phyloP scores from a whole-genome alignment of 805 yeast species.

The Starmerella asiatica region DNA sequence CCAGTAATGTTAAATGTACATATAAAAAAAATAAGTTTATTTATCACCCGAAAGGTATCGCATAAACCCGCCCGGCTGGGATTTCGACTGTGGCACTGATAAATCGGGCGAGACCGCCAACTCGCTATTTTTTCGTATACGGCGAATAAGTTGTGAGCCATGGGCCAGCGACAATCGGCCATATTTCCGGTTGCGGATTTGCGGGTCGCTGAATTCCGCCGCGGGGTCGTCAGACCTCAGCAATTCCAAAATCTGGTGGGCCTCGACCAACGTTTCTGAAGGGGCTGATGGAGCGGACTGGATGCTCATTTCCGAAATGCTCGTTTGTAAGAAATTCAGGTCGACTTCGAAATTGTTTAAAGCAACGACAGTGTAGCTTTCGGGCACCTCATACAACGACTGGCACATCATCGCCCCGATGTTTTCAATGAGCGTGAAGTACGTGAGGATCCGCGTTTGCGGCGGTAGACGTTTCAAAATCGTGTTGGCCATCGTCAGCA shows the following conservation, averaged over 20 bases:
- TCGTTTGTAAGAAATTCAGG: slow-evolving; percentile 55
- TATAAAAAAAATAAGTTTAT: neutral
- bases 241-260: slow-evolving; percentile 66
- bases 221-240: slow-evolving; percentile 45
- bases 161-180: slow-evolving; percentile 63
- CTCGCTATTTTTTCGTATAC: slow-evolving; percentile 4
- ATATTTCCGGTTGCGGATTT: slow-evolving; percentile 47
- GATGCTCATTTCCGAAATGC: slow-evolving; percentile 26
- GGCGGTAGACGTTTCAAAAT: slow-evolving; percentile 72
- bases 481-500: slow-evolving; percentile 73
- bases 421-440: slow-evolving; percentile 76
- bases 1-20: neutral
- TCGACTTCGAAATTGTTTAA: slow-evolving; percentile 65
- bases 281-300: slow-evolving; percentile 27
- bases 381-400: slow-evolving; percentile 40
- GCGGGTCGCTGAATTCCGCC: slow-evolving; percentile 43
- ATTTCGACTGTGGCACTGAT: too few relatives aligned
- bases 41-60: slow-evolving; percentile 18
- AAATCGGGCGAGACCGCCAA: slow-evolving; percentile 15
- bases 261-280: slow-evolving; percentile 60
- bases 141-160: slow-evolving; percentile 26
- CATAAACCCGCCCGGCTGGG: slow-evolving; percentile 17
- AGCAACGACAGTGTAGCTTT: slow-evolving; percentile 45
- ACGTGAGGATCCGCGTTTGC: slow-evolving; percentile 61
- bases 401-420: slow-evolving; percentile 58